Evolutionary conservation across 169 alveolate genomes (phyloP), one percentile per base, ranked within the genome.

Genomic region (Cryptosporidium sp.): DNA sequence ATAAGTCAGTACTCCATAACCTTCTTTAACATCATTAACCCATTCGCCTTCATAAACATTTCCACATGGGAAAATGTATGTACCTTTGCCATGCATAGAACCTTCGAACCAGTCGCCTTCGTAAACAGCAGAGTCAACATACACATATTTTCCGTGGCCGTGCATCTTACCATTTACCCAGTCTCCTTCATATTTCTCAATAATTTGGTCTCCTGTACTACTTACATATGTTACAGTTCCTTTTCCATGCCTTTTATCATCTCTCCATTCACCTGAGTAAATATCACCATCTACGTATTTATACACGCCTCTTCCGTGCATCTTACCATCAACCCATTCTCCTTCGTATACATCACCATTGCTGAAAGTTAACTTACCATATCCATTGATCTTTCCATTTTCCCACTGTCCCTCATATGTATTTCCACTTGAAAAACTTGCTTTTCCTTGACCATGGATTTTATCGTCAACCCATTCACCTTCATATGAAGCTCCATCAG

Each of bases 61-160:
- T 51, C 98, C 98, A 86, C 97, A 94, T 51, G 97, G 97, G 75
- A 94, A 96, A 56, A 94, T 93, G 84, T 96, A 95, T 62, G 91
- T 94, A 71, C 99, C 99, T 84, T 94, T 96, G 45, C 98, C 98
- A 85, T 94, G 98, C 98, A 95, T 95, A 85, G 96, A 95, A 60
- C 98, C 99, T 73, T 96, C 97, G 42, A 89, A 92, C 99, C 99
- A 98, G 73, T 97, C 97, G 6, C 99, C 99, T 85, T 96, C 98
- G 93, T 97, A 98, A 26, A 95, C 94, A 35, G 98, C 98, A 4
- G 98, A 98, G 85, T 96, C 98, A 67, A 96, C 95, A 91, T 95
- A 97, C 71, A 92, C 92, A 94, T 97, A 97, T 33, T 94, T 93
- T 3, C 98, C 99, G 80, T 92, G 94, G 45, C 99, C 99, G 91